phyloP scores from a whole-genome alignment of 176 grass and related monocot species.

The Miscanthus lutarioriparius region DNA sequence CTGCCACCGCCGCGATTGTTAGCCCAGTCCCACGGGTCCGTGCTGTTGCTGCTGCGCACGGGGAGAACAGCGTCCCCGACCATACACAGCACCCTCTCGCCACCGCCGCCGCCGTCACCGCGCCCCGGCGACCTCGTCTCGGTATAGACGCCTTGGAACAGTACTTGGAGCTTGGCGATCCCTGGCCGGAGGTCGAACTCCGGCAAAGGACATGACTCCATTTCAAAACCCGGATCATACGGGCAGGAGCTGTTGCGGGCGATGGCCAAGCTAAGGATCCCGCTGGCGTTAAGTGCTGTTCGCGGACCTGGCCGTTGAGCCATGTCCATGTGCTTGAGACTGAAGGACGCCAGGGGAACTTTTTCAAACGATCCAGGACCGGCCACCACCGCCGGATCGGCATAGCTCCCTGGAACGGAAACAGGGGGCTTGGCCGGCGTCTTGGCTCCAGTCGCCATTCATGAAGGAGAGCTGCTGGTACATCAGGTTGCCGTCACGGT shows the following conservation, averaged over 20 bases:
- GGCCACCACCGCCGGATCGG: too few species aligned
- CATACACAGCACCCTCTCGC: slow-evolving; percentile 60
- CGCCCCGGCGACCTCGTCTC: slow-evolving; percentile 24
- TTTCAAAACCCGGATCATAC: too few species aligned
- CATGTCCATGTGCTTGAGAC: slow-evolving; percentile 34
- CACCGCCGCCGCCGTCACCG: not conserved
- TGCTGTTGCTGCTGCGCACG: slow-evolving; percentile 20
- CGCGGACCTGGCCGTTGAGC: too few species aligned
- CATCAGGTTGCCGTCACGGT: not conserved
- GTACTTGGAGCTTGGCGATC: slow-evolving; percentile 46
- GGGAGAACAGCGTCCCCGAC: slow-evolving; percentile 66
- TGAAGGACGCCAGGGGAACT: slow-evolving; percentile 42
- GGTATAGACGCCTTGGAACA: slow-evolving; percentile 70
- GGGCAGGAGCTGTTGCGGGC: slow-evolving; percentile 40
- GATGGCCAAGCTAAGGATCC: slow-evolving; percentile 50
- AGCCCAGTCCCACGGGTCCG: slow-evolving; percentile 45
- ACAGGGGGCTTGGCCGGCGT: not conserved
- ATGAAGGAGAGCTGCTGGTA: slow-evolving; percentile 20
- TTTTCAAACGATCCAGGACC: not conserved
- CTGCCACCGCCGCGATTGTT: slow-evolving; percentile 4
- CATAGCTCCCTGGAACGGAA: not conserved
- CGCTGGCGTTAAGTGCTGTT: slow-evolving; percentile 56
- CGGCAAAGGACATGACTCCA: not conserved
- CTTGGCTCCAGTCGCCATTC: slow-evolving; percentile 19
- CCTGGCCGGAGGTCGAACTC: slow-evolving; percentile 3